These are phyloP conservation scores for Borealophlyctis nickersoniae DNA, from an alignment of 192 early-diverging fungal species.

Conservation along the genomic window DNA sequence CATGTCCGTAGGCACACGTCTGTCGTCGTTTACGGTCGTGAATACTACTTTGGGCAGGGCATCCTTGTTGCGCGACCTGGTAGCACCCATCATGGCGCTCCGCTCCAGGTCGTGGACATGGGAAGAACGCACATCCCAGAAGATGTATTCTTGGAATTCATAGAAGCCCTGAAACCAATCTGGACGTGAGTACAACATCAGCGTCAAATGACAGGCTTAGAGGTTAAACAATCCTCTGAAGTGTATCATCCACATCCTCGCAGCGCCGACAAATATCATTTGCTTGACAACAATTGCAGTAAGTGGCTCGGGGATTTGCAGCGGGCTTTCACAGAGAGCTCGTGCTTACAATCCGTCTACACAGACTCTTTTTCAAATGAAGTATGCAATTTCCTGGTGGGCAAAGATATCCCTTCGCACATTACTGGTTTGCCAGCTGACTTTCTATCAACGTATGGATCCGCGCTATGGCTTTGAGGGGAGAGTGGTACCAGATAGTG, in stretches of 20 bases:
- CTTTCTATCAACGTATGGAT: conserved; percentile 28
- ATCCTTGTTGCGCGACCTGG: conserved; percentile 48
- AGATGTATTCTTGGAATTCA: conserved; percentile 65
- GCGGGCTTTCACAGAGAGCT: background rate
- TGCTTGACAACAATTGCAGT: conserved; percentile 87
- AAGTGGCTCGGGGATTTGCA: background rate
- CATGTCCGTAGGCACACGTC: conserved; percentile 12
- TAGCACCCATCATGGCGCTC: conserved; percentile 61
- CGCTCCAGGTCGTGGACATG: conserved; percentile 69
- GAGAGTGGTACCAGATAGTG: too few relatives aligned
- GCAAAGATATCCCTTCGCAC: conserved; percentile 65
- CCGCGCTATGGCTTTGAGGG: too few relatives aligned
- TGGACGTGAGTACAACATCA: conserved; percentile 36
- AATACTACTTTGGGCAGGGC: conserved; percentile 79
- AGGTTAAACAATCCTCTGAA: background rate
- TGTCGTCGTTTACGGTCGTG: conserved; percentile 57
- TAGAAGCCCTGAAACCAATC: conserved; percentile 52
- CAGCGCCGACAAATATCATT: conserved; percentile 72
- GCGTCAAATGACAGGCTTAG: conserved; percentile 7
- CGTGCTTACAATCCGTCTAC: background rate
- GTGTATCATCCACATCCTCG: background rate
- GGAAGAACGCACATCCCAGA: conserved; percentile 72
- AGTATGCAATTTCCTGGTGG: conserved; percentile 77
- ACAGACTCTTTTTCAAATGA: conserved; percentile 66
- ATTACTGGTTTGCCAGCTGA: conserved; percentile 73